Evolutionary conservation across 176 grass and related monocot species (phyloP).

Genomic region (Echinochloa phyllopogon): DNA sequence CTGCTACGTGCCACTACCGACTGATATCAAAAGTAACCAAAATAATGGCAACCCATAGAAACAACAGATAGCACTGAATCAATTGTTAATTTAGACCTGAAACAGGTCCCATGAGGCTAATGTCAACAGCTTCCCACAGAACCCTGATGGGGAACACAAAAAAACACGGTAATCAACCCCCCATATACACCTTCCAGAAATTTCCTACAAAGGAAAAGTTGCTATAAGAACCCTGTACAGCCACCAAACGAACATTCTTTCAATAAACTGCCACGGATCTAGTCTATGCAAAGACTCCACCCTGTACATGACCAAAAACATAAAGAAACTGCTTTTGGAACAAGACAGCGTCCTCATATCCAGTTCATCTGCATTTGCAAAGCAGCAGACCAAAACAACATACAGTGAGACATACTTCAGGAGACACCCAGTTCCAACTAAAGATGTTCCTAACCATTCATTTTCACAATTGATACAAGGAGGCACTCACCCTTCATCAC

Average conservation of each 20-base stretch:
- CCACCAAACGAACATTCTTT: conserved; percentile 40
- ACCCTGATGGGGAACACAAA: background rate
- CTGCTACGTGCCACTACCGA: background rate
- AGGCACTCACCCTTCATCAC: conserved; percentile 13
- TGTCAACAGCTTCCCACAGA: background rate
- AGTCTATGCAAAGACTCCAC: conserved; percentile 19
- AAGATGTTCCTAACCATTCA: conserved; percentile 22
- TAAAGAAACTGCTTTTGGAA: conserved; percentile 9
- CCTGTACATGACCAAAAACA: conserved; percentile 39
- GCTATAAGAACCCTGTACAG: conserved; percentile 49
- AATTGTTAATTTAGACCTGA: conserved; percentile 14
- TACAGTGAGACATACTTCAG: background rate
- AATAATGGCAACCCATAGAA: background rate
- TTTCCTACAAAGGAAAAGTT: conserved; percentile 13
- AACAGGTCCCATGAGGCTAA: background rate
- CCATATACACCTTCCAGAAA: conserved; percentile 45
- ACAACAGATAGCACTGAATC: background rate
- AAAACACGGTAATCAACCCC: conserved; percentile 4
- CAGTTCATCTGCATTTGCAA: background rate
- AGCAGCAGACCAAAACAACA: background rate
- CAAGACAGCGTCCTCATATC: background rate
- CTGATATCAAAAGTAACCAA: background rate
- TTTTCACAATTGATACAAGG: background rate
- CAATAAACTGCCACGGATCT: conserved; percentile 10
- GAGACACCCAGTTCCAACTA: background rate